Percentiles rank a stretch among this genome's conserved stretches.
Evolutionary conservation across 805 yeast species (phyloP).

Genomic region (Wickerhamiella lipophila): DNA sequence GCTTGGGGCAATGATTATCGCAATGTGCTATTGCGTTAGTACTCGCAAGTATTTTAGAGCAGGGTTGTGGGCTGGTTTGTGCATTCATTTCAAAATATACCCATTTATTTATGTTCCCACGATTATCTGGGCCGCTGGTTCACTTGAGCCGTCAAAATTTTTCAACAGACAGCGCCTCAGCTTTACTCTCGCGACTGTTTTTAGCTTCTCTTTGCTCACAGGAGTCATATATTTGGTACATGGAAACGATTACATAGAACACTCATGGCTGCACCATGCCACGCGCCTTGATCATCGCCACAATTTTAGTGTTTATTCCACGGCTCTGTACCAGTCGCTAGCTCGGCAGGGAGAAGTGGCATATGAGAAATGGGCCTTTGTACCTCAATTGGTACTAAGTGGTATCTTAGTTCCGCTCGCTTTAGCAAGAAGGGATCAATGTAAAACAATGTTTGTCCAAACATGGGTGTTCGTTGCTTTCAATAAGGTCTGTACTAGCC

Average conservation of each 20-base stretch:
- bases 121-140: constrained; percentile 36
- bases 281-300: constrained; percentile 84
- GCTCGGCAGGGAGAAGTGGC: constrained; percentile 21
- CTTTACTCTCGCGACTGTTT: constrained; percentile 33
- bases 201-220: constrained; percentile 39
- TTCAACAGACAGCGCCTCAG: constrained; percentile 33
- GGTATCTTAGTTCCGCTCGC: constrained; percentile 45
- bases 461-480: constrained; percentile 66
- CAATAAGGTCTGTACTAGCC: constrained; percentile 83
- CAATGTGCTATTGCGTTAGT: constrained; percentile 38
- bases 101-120: constrained; percentile 83
- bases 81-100: constrained; percentile 83
- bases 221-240: constrained; percentile 52
- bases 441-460: constrained; percentile 54
- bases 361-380: constrained; percentile 43
- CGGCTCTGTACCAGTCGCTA: constrained; percentile 36
- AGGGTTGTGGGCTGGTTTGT: constrained; percentile 48
- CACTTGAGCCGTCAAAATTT: constrained; percentile 12
- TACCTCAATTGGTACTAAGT: constrained; percentile 65
- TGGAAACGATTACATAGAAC: constrained; percentile 61
- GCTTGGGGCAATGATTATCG: constrained; percentile 61
- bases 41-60: constrained; percentile 29
- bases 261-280: constrained; percentile 75
- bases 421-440: constrained; percentile 34
- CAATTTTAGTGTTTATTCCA: constrained; percentile 80